Base-by-base conservation (phyloP, 2,329 filamentous ascomycete species). In the Taxawa tesnikishii region DNA sequence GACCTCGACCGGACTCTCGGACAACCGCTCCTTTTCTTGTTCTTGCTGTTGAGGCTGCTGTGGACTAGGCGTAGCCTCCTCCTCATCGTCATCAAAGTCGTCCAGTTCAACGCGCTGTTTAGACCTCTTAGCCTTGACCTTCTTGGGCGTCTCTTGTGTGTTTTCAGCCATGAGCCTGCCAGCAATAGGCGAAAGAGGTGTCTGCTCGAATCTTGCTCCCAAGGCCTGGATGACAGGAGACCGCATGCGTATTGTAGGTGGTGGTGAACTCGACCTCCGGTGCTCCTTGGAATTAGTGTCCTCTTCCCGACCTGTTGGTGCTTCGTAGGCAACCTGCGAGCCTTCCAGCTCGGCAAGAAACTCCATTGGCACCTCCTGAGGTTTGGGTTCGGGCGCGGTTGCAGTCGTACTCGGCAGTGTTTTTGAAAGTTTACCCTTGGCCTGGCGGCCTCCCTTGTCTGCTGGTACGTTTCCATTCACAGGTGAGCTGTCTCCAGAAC, bases 1-100 rank as follows among this genome's bases (percentile, higher is more conserved):
- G 4, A 79, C 65, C 39, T 77, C 63, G 5, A 79, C 67, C 3
- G 79, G 79, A 7, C 79, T 83, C 48, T 82, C 78, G 4, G 75
- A 74, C 17, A 75, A 49, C 25, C 69, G 62, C 29, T 70, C 66
- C 28, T 43, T 42, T n/a, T 48, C 46, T 31, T 51, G 44, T 21
- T 53, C 43, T 26, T 55, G 45, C 29, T 56, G 48, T 30, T 51
- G 3, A 31, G 26, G n/a, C 44, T 25, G 38, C 38, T 24, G 29
- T 14, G 13, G 49, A 29, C 54, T 53, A 34, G 49, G 39, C 31
- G 58, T 47, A 29, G 59, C 47, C 3, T 40, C 37, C 17, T 56
- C 58, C 28, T 60, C 58, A 26, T 59, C 65, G 4, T 70, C 70
- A 32, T 81, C 79, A 28, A 80, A 79, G 41, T 81, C 78, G 46